A percentile compares a stretch with the other conserved stretches of the same genome.
Conservation (phyloP, 2,329 filamentous ascomycete species). For the Ampelomyces quisqualis region DNA sequence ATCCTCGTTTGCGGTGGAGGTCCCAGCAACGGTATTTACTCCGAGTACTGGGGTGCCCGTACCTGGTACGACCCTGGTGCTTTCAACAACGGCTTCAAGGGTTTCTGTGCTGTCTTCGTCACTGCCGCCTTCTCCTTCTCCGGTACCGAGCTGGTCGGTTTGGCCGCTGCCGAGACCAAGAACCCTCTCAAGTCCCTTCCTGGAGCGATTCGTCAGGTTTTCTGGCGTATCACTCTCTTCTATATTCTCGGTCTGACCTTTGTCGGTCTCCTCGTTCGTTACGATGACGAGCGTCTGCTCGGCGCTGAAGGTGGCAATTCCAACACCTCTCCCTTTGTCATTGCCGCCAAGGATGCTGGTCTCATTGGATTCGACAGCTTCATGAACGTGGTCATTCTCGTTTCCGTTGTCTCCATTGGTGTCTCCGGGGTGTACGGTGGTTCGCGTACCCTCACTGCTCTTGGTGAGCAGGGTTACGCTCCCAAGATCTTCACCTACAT, state of each 20-base stretch:
- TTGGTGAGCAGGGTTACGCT: conserved; percentile 62
- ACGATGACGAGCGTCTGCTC: conserved; percentile 38
- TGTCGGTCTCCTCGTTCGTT: conserved; percentile 48
- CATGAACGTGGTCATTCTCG: conserved; percentile 67
- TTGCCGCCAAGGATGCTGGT: conserved; percentile 62
- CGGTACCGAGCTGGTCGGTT: conserved; percentile 63
- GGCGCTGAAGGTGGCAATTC: conserved; percentile 35
- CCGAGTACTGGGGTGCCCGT: conserved; percentile 58
- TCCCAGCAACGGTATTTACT: conserved; percentile 50
- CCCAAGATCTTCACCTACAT: conserved; percentile 77
- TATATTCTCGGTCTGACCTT: conserved; percentile 49
- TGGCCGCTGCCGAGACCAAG: conserved; percentile 60
- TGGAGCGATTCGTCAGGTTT: conserved; percentile 49
- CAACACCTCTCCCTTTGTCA: conserved; percentile 64
- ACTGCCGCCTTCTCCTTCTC: conserved; percentile 64
- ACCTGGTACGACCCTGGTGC: conserved; percentile 61
- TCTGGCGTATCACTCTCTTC: conserved; percentile 51
- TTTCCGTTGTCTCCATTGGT: conserved; percentile 61
- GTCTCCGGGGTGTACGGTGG: conserved; percentile 61
- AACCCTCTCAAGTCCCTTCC: conserved; percentile 56
- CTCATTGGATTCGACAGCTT: conserved; percentile 62
- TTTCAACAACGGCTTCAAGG: conserved; percentile 61
- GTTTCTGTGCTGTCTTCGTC: conserved; percentile 64
- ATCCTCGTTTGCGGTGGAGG: conserved; percentile 59
- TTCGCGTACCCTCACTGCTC: conserved; percentile 58